phyloP scores from a whole-genome alignment of 2,329 filamentous ascomycete species.

The Aureobasidium sp. region DNA sequence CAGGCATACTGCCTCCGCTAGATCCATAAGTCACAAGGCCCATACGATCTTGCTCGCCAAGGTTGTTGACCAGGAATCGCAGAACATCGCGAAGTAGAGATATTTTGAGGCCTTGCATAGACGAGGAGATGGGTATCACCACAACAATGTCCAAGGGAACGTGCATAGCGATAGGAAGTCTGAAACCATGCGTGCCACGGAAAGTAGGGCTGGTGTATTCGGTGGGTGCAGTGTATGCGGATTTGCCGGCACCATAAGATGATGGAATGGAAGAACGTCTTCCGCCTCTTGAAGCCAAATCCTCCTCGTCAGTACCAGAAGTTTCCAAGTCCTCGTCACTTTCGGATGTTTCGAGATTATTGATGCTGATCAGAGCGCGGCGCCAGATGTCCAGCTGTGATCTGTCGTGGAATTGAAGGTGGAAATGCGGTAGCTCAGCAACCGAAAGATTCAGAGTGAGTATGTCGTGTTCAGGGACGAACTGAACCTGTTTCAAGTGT shows the following conservation, averaged over 20 bases:
- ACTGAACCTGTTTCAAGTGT: slow-evolving; percentile 85
- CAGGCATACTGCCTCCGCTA: slow-evolving; percentile 80
- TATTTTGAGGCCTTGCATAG: slow-evolving; percentile 99
- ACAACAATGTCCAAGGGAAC: slow-evolving; percentile 93
- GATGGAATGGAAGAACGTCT: slow-evolving; percentile 73
- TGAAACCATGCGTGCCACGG: slow-evolving; percentile 34
- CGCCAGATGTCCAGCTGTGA: slow-evolving; percentile 86
- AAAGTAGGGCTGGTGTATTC: slow-evolving; percentile 70
- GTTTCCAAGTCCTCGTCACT: slow-evolving; percentile 71
- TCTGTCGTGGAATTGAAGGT: slow-evolving; percentile 77
- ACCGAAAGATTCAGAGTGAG: slow-evolving; percentile 88
- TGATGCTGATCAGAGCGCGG: slow-evolving; percentile 74
- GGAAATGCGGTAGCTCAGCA: slow-evolving; percentile 84
- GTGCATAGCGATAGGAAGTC: slow-evolving; percentile 53
- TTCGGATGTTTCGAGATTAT: slow-evolving; percentile 51
- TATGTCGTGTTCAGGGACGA: slow-evolving; percentile 60
- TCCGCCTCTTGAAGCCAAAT: slow-evolving; percentile 40
- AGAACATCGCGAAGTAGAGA: slow-evolving; percentile 85
- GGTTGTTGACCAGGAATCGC: slow-evolving; percentile 79
- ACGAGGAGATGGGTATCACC: slow-evolving; percentile 93
- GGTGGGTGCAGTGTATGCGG: slow-evolving; percentile 78
- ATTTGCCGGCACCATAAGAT: slow-evolving; percentile 71
- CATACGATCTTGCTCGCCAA: slow-evolving; percentile 93
- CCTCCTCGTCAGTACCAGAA: slow-evolving; percentile 82
- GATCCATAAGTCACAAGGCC: slow-evolving; percentile 95